These are phyloP conservation scores for Artemisia annua DNA, from an alignment of 129 eudicot genomes.

Conservation along the genomic window DNA sequence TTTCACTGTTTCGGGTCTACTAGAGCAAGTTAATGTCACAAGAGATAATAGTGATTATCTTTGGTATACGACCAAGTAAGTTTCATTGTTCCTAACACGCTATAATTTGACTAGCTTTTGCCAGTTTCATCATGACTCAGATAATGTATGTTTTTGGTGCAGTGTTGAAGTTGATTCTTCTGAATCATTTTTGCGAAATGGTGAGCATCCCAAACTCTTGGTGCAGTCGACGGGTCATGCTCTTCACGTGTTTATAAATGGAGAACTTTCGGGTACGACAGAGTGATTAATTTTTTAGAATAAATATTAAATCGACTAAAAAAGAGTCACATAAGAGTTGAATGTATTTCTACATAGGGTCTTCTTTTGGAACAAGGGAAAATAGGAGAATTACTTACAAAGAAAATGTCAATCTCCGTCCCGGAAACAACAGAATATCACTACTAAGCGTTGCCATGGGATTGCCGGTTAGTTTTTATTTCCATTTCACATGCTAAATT, in stretches of 20 bases:
- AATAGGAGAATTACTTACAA: constrained; percentile 58
- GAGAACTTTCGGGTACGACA: constrained; percentile 69
- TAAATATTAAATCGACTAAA: not conserved
- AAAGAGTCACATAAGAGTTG: not conserved
- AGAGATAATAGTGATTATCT: constrained; percentile 58
- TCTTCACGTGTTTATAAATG: constrained; percentile 81
- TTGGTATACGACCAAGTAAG: constrained; percentile 59
- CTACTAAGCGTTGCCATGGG: constrained; percentile 95
- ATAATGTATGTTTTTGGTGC: constrained; percentile 16
- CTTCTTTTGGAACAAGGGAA: constrained; percentile 78
- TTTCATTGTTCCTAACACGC: constrained; percentile 4
- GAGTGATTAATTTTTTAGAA: not conserved
- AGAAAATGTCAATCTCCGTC: constrained; percentile 59
- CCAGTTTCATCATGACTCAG: not conserved
- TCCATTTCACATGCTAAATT: not conserved
- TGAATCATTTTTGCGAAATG: constrained; percentile 69
- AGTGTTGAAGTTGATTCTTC: constrained; percentile 77
- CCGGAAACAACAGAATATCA: constrained; percentile 72
- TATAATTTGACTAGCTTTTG: not conserved
- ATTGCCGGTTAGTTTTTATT: constrained; percentile 61
- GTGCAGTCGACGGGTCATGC: constrained; percentile 88
- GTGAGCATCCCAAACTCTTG: constrained; percentile 66
- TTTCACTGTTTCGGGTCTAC: constrained; percentile 44
- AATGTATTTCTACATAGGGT: constrained; percentile 45
- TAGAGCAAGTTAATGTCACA: constrained; percentile 61